A percentile compares a stretch with the other conserved stretches of the same genome.
phyloP scores from a whole-genome alignment of 2,329 filamentous ascomycete species.

The Trichoderma lentiforme region DNA sequence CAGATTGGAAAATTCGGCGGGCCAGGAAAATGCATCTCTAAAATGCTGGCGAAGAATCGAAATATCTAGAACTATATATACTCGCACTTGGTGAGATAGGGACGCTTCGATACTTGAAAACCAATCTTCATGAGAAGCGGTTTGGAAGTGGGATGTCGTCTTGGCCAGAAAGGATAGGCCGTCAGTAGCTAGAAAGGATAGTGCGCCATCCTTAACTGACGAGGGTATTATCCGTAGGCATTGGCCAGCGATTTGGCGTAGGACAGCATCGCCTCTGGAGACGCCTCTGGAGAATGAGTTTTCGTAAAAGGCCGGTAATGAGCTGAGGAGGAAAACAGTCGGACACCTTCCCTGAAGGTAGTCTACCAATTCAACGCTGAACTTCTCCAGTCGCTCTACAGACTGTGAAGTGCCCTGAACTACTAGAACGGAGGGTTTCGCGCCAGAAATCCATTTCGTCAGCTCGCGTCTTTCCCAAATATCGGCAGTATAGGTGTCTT shows the following conservation, averaged over 20 bases:
- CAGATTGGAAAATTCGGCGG: neutral
- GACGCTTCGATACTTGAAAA: neutral
- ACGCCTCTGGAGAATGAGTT: too few relatives aligned
- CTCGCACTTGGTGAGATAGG: neutral
- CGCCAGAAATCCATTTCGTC: neutral
- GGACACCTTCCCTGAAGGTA: neutral
- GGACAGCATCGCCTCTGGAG: neutral
- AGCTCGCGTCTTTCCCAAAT: neutral
- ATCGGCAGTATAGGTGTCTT: neutral
- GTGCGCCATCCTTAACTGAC: too few relatives aligned
- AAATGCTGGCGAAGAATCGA: neutral
- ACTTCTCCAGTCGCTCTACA: neutral
- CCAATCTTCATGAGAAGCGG: neutral
- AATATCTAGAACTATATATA: neutral
- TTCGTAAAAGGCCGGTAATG: neutral
- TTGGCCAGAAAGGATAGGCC: too few relatives aligned
- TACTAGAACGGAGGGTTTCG: neutral
- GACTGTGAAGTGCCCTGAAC: neutral
- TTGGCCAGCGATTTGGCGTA: neutral
- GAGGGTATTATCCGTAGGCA: neutral
- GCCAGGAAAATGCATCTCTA: neutral
- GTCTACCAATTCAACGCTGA: neutral
- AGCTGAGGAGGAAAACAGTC: neutral
- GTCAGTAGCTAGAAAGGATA: too few relatives aligned
- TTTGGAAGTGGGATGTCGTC: neutral